Evolutionary conservation across 106 monocot genomes (phyloP), one percentile per base, ranked within the genome.

Genomic region (Dendrobium huoshanense): DNA sequence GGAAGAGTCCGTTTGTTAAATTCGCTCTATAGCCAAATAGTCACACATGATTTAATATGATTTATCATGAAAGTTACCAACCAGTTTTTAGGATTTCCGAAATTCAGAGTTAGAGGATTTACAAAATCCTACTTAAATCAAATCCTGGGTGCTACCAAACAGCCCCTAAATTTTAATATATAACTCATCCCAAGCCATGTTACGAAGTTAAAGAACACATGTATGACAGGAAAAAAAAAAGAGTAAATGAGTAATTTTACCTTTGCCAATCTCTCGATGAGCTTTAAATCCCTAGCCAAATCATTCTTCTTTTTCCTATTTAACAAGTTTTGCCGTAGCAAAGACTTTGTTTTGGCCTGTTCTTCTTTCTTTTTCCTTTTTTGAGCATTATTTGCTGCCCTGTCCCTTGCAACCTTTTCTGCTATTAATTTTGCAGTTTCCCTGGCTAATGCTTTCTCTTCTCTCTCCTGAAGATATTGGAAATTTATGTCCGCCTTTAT

Each of bases 231-330:
- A 51, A 51, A 13, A 51, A 13, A 13, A 51, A 51, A 15, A 51
- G 73, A 51, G 54, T 37, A 29, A 80, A 24, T 37, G 45, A 44
- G 64, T 65, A 67, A 51, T 68, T 77, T 77, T 85, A 90, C 92
- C 90, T 90, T 95, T 9, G 87, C 78, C 47, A 81, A 48, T 79
- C 82, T 80, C 33, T 73, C 86, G 80, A 87, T 92, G 4, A 90
- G 67, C 75, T 93, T 93, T 68, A 89, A 85, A 67, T 84, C 68
- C 59, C 80, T 81, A 9, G 85, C 78, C 2, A 77, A 31, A 51
- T 65, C 87, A n/a, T 55, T 56, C 77, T 79, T 79, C 54, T 80
- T 81, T 78, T 73, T 81, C 55, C 61, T 68, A 19, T 75, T 41
- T 15, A 67, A 84, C 59, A 79, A 73, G 33, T 58, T 84, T 64